Evolutionary conservation across 2,329 filamentous ascomycete genomes (phyloP).

Genomic region (Arthrobotrys musiformis): DNA sequence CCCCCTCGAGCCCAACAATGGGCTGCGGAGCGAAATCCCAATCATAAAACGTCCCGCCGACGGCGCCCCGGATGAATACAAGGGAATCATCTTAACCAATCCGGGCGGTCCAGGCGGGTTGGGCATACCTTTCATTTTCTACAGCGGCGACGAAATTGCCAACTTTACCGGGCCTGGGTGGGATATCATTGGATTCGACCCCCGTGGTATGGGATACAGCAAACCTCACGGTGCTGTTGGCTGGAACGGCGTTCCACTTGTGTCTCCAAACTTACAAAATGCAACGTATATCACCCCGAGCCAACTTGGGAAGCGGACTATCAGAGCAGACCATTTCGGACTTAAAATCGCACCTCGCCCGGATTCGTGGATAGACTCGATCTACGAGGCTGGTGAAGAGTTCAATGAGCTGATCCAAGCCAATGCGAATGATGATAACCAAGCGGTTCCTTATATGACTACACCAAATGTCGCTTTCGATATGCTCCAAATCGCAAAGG

Average conservation of each 20-base stretch:
- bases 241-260: slow-evolving; percentile 63
- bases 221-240: slow-evolving; percentile 61
- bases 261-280: slow-evolving; percentile 55
- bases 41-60: slow-evolving; percentile 46
- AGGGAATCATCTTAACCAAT: slow-evolving; percentile 65
- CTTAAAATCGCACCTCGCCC: slow-evolving; percentile 41
- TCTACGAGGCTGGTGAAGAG: not conserved
- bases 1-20: slow-evolving; percentile 64
- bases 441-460: slow-evolving; percentile 38
- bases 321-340: slow-evolving; percentile 33
- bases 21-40: slow-evolving; percentile 40
- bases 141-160: slow-evolving; percentile 64
- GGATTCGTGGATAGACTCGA: slow-evolving; percentile 22
- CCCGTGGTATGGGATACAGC: slow-evolving; percentile 67
- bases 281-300: slow-evolving; percentile 30
- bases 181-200: slow-evolving; percentile 62
- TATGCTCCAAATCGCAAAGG: slow-evolving; percentile 50
- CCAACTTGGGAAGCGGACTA: slow-evolving; percentile 18
- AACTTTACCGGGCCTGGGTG: slow-evolving; percentile 63
- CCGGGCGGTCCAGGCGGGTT: slow-evolving; percentile 66
- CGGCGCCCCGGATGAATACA: slow-evolving; percentile 25
- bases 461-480: slow-evolving; percentile 42
- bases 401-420: slow-evolving; percentile 28
- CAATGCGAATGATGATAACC: slow-evolving; percentile 30
- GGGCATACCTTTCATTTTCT: slow-evolving; percentile 62